Conservation (phyloP, 352 stramenopile genomes). For the Phytophthora kernoviae region DNA sequence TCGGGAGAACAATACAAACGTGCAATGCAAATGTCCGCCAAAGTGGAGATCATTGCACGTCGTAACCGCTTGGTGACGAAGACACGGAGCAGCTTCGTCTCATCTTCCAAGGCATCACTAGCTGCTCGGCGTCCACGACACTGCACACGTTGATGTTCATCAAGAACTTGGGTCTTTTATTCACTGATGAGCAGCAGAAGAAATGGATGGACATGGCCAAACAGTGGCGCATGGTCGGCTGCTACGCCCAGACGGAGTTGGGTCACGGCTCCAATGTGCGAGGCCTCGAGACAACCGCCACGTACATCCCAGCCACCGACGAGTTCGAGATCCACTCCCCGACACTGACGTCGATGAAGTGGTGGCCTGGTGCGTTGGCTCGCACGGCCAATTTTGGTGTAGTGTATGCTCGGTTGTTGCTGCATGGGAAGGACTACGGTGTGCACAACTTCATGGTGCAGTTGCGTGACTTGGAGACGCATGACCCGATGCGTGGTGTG, state of each 20-base stretch:
- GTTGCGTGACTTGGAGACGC: slow-evolving; percentile 88
- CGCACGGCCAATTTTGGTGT: slow-evolving; percentile 93
- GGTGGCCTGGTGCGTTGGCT: slow-evolving; percentile 95
- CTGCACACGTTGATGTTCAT: slow-evolving; percentile 82
- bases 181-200: slow-evolving; percentile 70
- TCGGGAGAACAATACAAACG: slow-evolving; percentile 65
- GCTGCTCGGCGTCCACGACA: slow-evolving; percentile 57
- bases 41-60: slow-evolving; percentile 60
- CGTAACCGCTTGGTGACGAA: slow-evolving; percentile 55
- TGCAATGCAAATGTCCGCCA: slow-evolving; percentile 58
- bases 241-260: slow-evolving; percentile 90
- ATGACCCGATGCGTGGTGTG: slow-evolving; percentile 54
- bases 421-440: slow-evolving; percentile 82
- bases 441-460: slow-evolving; percentile 98
- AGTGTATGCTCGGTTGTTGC: slow-evolving; percentile 89
- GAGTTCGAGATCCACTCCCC: slow-evolving; percentile 96
- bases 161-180: slow-evolving; percentile 64
- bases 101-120: slow-evolving; percentile 60
- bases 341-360: slow-evolving; percentile 95
- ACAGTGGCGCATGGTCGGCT: slow-evolving; percentile 77
- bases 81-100: slow-evolving; percentile 60
- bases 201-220: slow-evolving; percentile 74
- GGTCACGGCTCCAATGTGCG: slow-evolving; percentile 90
- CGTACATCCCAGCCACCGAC: slow-evolving; percentile 87
- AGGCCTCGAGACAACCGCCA: slow-evolving; percentile 95